Evolutionary conservation across 441 rosid species (phyloP), one percentile per base, ranked within the genome.

Genomic region (Flueggea neowawraea): DNA sequence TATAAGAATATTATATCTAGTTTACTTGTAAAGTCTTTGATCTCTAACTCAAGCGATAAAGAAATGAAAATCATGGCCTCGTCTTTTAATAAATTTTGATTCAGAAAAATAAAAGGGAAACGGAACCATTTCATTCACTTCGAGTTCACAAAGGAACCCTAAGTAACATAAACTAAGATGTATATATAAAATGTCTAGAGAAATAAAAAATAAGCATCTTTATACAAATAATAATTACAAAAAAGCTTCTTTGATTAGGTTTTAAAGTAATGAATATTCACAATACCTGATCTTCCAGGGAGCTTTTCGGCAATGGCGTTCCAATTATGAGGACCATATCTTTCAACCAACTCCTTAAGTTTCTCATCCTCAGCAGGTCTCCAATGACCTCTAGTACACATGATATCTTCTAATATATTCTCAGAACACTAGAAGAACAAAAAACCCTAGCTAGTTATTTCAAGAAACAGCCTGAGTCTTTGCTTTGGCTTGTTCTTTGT

Each of bases 321-420:
- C 92, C 92, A 86, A 71, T 86, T 86, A 60, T 82, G 83, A 55
- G 92, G 85, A 50, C 92, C 92, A 13, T 74, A 74, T 1, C 73
- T 76, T 17, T 77, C 71, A 14, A 86, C 89, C 65, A 86, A 71
- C 63, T 74, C 79, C 63, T 69, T 63, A 58, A 86, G 89, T 57
- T 77, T 78, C 16, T 82, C 92, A 55, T 86, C 87, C 69, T 86
- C 92, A 6, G 87, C 69, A 13, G 92, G 87, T 66, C 92, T 82
- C 92, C 92, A 86, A 56, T 86, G 92, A 36, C 92, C 92, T 70
- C 92, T 78, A 2, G 65, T 75, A 69, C 92, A 73, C 81, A 78
- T 83, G 16, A 31, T 55, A 11, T n/a, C 43, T 17, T 43, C 33
- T 2, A 16, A 7, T 22, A n/a, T 43, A 36, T 41, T 7, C 50